These are phyloP conservation scores for Fraxinus latifolia DNA, from an alignment of 305 asterid species.

Conservation along the genomic window DNA sequence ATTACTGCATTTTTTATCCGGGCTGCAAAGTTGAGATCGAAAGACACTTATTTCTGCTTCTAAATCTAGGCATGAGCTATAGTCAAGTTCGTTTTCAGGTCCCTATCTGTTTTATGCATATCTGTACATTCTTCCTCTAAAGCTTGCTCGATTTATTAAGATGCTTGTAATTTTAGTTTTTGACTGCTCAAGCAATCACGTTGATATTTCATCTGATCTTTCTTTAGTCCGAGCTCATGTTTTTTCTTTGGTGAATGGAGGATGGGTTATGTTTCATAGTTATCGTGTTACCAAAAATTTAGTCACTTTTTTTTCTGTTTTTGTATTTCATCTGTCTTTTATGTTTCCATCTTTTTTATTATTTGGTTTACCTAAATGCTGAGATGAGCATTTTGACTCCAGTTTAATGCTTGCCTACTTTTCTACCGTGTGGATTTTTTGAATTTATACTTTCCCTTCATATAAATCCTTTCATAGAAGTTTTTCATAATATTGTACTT, in stretches of 20 bases:
- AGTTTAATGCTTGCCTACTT: not conserved
- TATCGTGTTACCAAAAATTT: not conserved
- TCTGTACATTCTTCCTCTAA: not conserved
- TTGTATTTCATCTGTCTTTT: not conserved
- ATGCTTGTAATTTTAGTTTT: not conserved
- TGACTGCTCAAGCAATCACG: not conserved
- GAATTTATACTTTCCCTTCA: not conserved
- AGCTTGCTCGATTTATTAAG: not conserved
- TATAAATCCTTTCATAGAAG: slow-evolving; percentile 8
- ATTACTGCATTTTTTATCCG: not conserved
- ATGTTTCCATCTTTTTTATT: not conserved
- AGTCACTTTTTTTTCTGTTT: not conserved
- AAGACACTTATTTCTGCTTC: not conserved
- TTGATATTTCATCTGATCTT: slow-evolving; percentile 12
- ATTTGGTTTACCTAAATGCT: not conserved
- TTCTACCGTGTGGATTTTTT: not conserved
- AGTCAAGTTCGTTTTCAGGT: not conserved
- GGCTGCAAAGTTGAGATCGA: not conserved
- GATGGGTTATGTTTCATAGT: not conserved
- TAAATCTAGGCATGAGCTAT: not conserved
- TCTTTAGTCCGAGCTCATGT: not conserved
- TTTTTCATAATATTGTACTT: not conserved
- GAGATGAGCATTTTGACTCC: not conserved
- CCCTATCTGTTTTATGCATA: not conserved
- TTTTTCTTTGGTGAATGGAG: not conserved